phyloP scores from a whole-genome alignment of 2,329 filamentous ascomycete genomes.

The Xylaria sp. region DNA sequence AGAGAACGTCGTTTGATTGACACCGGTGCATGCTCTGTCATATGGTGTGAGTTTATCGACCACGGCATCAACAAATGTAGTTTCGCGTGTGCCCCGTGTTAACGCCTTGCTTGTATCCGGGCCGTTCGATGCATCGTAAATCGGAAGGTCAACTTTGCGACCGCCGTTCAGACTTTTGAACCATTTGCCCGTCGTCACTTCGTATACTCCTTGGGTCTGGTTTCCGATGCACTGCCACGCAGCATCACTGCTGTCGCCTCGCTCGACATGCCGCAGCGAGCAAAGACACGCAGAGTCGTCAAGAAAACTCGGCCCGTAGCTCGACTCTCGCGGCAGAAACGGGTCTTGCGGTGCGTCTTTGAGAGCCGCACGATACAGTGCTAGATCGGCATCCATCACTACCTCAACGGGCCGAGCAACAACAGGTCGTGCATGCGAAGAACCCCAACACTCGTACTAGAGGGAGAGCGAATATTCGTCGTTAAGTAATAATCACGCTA shows the following conservation, averaged over 20 bases:
- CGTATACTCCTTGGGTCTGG: constrained; percentile 48
- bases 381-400: constrained; percentile 12
- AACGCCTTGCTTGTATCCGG: constrained; percentile 42
- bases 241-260: neutral
- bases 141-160: constrained; percentile 33
- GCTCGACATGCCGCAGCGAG: constrained; percentile 19
- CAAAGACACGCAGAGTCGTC: constrained; percentile 49
- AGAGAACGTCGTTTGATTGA: constrained; percentile 49
- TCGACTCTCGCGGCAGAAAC: constrained; percentile 42
- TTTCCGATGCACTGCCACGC: constrained; percentile 53
- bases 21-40: constrained; percentile 49
- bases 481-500: neutral
- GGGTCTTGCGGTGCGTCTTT: constrained; percentile 45
- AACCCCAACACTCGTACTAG: neutral
- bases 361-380: neutral
- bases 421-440: neutral
- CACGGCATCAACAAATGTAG: constrained; percentile 38
- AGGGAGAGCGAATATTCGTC: neutral
- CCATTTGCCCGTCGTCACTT: constrained; percentile 49
- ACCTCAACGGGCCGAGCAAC: neutral
- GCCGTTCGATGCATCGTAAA: constrained; percentile 46
- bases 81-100: constrained; percentile 37
- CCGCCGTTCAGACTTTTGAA: constrained; percentile 43
- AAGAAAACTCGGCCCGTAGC: constrained; percentile 47
- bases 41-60: constrained; percentile 41